Evolutionary conservation across 2,329 filamentous ascomycete species (phyloP), one percentile per base, ranked within the genome.

Genomic region (Neoscytalidium dimidiatum): DNA sequence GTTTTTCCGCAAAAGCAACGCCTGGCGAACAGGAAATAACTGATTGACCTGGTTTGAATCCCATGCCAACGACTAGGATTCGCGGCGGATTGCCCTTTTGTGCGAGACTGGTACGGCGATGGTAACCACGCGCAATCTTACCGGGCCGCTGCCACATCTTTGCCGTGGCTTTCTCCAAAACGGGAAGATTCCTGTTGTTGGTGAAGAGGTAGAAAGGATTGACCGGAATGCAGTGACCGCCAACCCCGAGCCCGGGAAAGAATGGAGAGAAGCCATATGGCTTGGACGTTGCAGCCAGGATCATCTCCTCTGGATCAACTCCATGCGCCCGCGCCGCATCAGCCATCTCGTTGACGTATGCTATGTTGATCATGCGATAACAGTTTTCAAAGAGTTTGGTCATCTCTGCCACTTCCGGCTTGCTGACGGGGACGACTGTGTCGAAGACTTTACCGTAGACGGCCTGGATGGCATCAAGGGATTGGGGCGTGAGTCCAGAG

Each of bases 331-430:
- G 62, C 62, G 83, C 85, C 6, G 84, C 83, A 67, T 86, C 82
- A 1, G 83, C 83, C 81, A 86, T 85, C 67, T 86, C 84, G 68
- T 86, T 86, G 64, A 80, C 83, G 64, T 83, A 86, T 0, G 84
- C 83, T 35, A 85, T 84, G 69, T 79, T 79, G 13, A 86, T 74
- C 81, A 85, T 85, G 1, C 84, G 78, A 70, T 86, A 83, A 69
- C 84, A 86, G 70, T 86, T 86, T 66, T 86, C 84, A 69, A 85
- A 86, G 13, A 86, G 74, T 73, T 86, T 86, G 67, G 80, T 83
- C 82, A 86, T 85, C 71, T 86, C 84, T 1, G 84, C 84, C 1
- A 85, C 83, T 68, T 86, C 84, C 1, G 84, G 83, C 31, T 72
- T 74, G 11, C 82, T 83, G 31, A 86, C 83, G 0, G 80, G 77